A percentile compares a stretch with the other conserved stretches of the same genome.
Conservation (phyloP, 257 asterid species). For the Capsicum chinense region DNA sequence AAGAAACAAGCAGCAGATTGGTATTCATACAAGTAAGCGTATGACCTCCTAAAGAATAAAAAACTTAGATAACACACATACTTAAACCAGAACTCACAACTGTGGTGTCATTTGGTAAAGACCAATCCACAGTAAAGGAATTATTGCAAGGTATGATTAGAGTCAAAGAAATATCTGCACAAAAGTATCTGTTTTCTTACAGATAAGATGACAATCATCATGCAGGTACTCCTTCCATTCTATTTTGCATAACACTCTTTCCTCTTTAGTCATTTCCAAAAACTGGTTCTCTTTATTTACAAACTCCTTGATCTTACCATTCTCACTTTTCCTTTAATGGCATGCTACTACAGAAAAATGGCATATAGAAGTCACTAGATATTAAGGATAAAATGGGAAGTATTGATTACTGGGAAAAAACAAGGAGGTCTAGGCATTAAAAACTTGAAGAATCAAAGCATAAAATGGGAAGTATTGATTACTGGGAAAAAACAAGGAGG, state of each 20-base stretch:
- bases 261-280: not conserved
- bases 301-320: not conserved
- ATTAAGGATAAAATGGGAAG: not conserved
- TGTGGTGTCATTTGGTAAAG: not conserved
- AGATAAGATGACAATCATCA: not conserved
- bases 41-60: not conserved
- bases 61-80: not conserved
- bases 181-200: not conserved
- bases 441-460: too few species aligned
- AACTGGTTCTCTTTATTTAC: not conserved
- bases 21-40: not conserved
- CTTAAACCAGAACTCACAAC: too few species aligned
- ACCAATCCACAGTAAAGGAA: conserved; percentile 2
- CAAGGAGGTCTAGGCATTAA: too few species aligned
- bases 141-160: not conserved
- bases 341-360: conserved; percentile 12
- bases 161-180: too few species aligned
- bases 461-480: too few species aligned
- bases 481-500: too few species aligned
- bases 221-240: not conserved
- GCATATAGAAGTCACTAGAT: not conserved
- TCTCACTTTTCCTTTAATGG: not conserved
- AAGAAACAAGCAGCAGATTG: conserved; percentile 7
- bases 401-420: too few species aligned
- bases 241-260: not conserved